A percentile compares a stretch with the other conserved stretches of the same genome.
Evolutionary conservation across 2,329 filamentous ascomycete species (phyloP).

Genomic region (Penicillium glabrum): DNA sequence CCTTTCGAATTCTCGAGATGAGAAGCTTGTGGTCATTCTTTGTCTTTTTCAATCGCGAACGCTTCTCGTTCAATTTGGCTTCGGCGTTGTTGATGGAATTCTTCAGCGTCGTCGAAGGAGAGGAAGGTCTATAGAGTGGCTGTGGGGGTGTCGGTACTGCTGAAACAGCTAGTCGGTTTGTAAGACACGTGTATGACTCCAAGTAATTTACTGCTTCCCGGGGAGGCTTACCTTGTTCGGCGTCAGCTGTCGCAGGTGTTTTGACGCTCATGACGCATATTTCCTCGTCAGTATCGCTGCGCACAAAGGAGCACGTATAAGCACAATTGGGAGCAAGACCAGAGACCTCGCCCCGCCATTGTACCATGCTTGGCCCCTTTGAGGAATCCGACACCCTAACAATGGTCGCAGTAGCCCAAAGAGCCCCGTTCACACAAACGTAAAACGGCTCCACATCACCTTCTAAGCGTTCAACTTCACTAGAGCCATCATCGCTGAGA

Average conservation of each 20-base stretch:
- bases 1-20: slow-evolving; percentile 59
- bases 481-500: slow-evolving; percentile 36
- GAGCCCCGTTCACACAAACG: slow-evolving; percentile 64
- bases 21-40: slow-evolving; percentile 62
- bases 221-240: slow-evolving; percentile 54
- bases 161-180: slow-evolving; percentile 27
- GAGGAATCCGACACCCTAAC: slow-evolving; percentile 46
- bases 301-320: slow-evolving; percentile 63
- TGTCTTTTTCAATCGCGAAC: slow-evolving; percentile 58
- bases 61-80: slow-evolving; percentile 59
- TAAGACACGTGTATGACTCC: slow-evolving; percentile 5
- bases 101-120: slow-evolving; percentile 63
- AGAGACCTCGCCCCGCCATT: slow-evolving; percentile 63
- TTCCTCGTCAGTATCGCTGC: slow-evolving; percentile 56
- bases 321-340: slow-evolving; percentile 64
- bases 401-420: slow-evolving; percentile 64
- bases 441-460: slow-evolving; percentile 59
- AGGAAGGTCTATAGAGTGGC: slow-evolving; percentile 61
- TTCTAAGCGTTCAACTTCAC: slow-evolving; percentile 27
- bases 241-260: slow-evolving; percentile 59
- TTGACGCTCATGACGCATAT: slow-evolving; percentile 63
- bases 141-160: slow-evolving; percentile 52
- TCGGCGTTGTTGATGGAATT: slow-evolving; percentile 65
- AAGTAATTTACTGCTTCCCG: not conserved
- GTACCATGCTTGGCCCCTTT: slow-evolving; percentile 45